Evolutionary conservation across 306 rosid species (phyloP).

Genomic region (Cicer yamashitae): DNA sequence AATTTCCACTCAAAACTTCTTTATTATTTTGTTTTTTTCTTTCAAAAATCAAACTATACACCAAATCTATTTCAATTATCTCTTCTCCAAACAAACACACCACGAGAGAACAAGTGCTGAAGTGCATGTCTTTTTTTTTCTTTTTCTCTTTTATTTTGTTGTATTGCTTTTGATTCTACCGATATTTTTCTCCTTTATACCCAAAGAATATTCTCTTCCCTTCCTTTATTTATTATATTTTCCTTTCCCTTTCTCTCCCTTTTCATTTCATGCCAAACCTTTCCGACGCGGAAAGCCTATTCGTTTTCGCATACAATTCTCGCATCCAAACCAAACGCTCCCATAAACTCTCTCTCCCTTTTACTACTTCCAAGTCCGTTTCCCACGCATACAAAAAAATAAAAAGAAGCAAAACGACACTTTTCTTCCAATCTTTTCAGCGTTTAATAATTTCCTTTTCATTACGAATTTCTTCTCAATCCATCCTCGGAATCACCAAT

Average conservation of each 20-base stretch:
- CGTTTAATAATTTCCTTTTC: neutral
- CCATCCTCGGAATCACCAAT: no score
- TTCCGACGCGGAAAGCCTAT: conserved; percentile 17
- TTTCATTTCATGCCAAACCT: conserved; percentile 2
- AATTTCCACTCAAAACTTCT: no score
- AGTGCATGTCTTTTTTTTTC: neutral
- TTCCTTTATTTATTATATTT: neutral
- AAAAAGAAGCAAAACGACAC: neutral
- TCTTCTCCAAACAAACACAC: no score
- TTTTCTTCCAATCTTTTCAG: neutral
- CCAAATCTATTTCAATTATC: no score
- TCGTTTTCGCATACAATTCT: conserved; percentile 14
- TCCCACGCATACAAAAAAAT: neutral
- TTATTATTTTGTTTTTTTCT: no score
- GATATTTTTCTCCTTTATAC: conserved; percentile 40
- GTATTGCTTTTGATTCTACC: conserved; percentile 44
- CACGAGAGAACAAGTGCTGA: no score
- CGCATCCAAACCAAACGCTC: no score
- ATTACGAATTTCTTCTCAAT: no score
- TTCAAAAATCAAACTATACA: no score
- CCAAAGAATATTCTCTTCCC: conserved; percentile 61
- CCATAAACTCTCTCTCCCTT: no score
- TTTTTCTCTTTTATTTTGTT: conserved; percentile 12
- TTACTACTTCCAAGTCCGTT: no score
- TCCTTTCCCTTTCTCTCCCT: neutral